A percentile compares a stretch with the other conserved stretches of the same genome.
These are phyloP conservation scores for Eucalyptus paniculata DNA, from an alignment of 345 rosid species.

Conservation along the genomic window DNA sequence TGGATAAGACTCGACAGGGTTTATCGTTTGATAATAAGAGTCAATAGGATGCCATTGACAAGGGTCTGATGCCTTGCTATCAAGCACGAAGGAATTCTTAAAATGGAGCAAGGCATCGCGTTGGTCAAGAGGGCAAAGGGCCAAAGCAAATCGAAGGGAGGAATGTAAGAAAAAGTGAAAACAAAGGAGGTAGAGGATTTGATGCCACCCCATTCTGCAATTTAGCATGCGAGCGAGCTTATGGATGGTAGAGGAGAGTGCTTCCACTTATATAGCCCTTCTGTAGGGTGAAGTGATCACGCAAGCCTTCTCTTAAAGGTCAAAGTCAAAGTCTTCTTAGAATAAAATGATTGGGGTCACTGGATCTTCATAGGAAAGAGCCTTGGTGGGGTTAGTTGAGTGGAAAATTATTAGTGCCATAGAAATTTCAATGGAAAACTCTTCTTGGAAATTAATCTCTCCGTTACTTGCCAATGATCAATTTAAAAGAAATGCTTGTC, in stretches of 20 bases:
- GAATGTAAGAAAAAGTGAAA: neutral
- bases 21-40: fast-evolving
- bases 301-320: neutral
- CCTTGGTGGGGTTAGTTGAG: neutral
- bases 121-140: neutral
- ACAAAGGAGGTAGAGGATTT: neutral
- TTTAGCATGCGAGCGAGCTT: neutral
- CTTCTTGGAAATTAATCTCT: no score
- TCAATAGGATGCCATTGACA: fast-evolving
- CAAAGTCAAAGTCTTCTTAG: neutral
- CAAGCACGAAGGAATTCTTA: neutral
- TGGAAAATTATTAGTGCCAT: neutral
- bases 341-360: fast-evolving
- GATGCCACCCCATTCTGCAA: neutral
- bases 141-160: neutral
- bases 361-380: fast-evolving
- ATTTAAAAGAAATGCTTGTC: no score
- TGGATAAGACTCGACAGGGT: neutral
- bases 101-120: neutral
- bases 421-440: neutral
- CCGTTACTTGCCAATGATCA: fast-evolving
- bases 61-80: neutral
- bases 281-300: neutral
- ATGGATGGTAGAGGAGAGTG: neutral
- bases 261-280: neutral